These are phyloP conservation scores for Russula virescens DNA, from an alignment of 768 basidiomycete species.

Conservation along the genomic window DNA sequence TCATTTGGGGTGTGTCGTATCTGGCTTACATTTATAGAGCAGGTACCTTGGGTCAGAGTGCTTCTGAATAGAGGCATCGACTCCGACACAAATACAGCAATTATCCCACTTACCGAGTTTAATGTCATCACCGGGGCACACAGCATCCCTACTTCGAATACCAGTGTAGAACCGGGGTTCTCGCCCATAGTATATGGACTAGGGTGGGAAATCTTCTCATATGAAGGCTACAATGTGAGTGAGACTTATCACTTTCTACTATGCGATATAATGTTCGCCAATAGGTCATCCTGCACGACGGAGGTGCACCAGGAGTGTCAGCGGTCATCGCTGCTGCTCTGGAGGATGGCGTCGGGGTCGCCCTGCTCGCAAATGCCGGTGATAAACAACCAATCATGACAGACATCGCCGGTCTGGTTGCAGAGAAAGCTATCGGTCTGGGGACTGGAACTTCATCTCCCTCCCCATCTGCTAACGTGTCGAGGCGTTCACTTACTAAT, in stretches of 20 bases:
- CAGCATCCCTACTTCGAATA: conserved; percentile 25
- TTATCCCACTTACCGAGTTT: conserved; percentile 33
- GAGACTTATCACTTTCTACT: neutral
- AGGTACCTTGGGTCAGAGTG: conserved; percentile 38
- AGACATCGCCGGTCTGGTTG: neutral
- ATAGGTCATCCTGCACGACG: conserved; percentile 33
- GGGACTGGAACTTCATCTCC: neutral
- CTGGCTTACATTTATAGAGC: neutral
- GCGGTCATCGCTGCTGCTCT: conserved; percentile 34
- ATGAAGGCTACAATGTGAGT: conserved; percentile 38
- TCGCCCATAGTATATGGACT: conserved; percentile 36
- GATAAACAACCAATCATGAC: neutral
- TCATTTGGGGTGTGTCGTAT: neutral
- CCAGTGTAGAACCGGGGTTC: conserved; percentile 13
- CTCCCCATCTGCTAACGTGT: too few relatives aligned
- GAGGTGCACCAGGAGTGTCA: conserved; percentile 34
- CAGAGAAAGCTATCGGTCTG: neutral
- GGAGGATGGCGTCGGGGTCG: conserved; percentile 33
- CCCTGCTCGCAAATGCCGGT: conserved; percentile 27
- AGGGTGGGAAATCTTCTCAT: conserved; percentile 39
- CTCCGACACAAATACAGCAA: conserved; percentile 28
- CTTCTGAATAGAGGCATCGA: conserved; percentile 35
- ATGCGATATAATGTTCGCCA: neutral
- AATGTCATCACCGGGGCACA: conserved; percentile 32
- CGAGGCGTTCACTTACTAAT: neutral